Conservation (phyloP, 768 basidiomycete species). For the Gautieria morchelliformis region DNA sequence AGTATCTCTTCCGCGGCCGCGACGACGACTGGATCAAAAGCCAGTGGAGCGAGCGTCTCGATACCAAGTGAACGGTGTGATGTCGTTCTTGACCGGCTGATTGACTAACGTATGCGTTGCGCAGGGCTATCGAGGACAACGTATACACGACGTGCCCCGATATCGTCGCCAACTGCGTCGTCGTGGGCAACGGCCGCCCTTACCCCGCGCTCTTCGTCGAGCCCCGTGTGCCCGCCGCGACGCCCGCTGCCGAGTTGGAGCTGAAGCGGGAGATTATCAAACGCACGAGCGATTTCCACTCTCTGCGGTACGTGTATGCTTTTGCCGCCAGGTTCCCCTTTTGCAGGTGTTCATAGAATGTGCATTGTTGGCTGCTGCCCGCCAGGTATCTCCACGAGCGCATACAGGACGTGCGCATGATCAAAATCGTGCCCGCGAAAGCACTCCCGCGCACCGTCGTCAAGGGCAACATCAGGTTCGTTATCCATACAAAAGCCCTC, state of each 20-base stretch:
- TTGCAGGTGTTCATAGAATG: neutral
- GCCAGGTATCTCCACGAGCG: constrained; percentile 17
- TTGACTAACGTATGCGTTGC: neutral
- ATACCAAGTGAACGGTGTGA: constrained; percentile 17
- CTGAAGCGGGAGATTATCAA: constrained; percentile 18
- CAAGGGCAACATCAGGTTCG: constrained; percentile 9
- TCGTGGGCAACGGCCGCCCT: constrained; percentile 25
- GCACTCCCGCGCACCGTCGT: constrained; percentile 13
- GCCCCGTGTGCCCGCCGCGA: constrained; percentile 8
- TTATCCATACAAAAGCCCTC: no score
- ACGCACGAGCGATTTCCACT: constrained; percentile 19
- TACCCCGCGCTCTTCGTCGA: constrained; percentile 23
- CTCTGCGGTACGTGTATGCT: constrained; percentile 11
- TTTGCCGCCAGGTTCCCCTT: neutral
- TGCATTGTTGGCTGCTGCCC: no score
- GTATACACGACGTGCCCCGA: constrained; percentile 18
- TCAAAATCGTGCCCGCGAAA: constrained; percentile 13
- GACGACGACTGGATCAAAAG: no score
- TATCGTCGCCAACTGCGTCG: constrained; percentile 22
- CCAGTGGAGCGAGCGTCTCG: constrained; percentile 14
- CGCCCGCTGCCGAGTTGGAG: neutral
- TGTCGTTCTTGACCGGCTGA: neutral
- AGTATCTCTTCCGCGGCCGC: no score
- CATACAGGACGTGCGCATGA: constrained; percentile 15
- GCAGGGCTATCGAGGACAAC: constrained; percentile 27